Conservation (phyloP, 1,139 yeast species). For the Hansenula lynferdii region DNA sequence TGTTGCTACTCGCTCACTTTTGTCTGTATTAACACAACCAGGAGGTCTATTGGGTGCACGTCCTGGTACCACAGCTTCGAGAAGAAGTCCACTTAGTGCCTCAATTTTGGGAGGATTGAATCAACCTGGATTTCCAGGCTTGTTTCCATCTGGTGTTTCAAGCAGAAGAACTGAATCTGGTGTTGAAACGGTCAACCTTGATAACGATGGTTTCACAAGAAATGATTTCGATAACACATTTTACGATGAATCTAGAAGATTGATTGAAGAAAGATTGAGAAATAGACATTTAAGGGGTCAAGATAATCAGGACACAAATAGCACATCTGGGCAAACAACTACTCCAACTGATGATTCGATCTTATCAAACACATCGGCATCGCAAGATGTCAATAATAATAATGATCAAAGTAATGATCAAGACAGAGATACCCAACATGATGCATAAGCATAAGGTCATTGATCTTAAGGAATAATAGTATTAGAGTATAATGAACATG, state of each 20-base stretch:
- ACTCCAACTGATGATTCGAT: neutral
- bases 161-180: constrained; percentile 48
- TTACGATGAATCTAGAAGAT: constrained; percentile 13
- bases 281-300: neutral
- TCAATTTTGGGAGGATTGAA: constrained; percentile 7
- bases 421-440: too few species aligned
- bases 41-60: neutral
- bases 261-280: constrained; percentile 12
- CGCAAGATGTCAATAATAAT: too few species aligned
- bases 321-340: neutral
- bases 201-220: constrained; percentile 1
- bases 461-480: too few species aligned
- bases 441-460: too few species aligned
- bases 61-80: neutral
- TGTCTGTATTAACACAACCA: neutral
- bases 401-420: too few species aligned
- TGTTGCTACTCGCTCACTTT: neutral
- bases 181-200: constrained; percentile 33
- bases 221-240: constrained; percentile 6
- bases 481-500: too few species aligned
- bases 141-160: constrained; percentile 46
- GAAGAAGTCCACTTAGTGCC: constrained; percentile 9
- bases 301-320: too few species aligned
- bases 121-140: constrained; percentile 1
- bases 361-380: neutral